Base-by-base conservation (phyloP, 2,329 filamentous ascomycete genomes). In the Botrytis fragariae region DNA sequence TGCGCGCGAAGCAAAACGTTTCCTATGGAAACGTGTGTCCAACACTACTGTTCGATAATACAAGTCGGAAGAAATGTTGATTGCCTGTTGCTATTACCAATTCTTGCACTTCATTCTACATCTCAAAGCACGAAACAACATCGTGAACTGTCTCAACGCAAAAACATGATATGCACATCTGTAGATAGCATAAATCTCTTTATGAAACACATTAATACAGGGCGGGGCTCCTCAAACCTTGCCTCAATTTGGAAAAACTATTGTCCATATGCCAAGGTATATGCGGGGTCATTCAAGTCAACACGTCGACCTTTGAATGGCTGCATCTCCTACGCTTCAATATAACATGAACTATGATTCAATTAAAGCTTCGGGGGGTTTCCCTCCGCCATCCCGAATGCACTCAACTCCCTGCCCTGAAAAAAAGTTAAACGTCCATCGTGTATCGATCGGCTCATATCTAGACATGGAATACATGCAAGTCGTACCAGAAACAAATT, bases 361-460 rank as follows among this genome's bases (percentile, higher is more conserved):
- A n/a, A 61, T 12, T 12, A 22, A 60, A 45, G 51, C 51, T 45
- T 69, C 63, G 71, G 71, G 35, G n/a, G n/a, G 2, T 68, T 32
- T 69, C 57, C 65, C 45, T 69, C 71, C 71, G 71, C n/a, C 68
- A 29, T 70, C 25, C 71, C 51, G n/a, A 48, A 68, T 68, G 35
- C n/a, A 25, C 45, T 51, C 18, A 44, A 12, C 39, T 25, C 48
- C 54, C 39, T 35, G 60, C 22, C 25, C 32, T 51, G 14, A 9
- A 62, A 22, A 54, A 29, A 20, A 22, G n/a, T 45, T 35, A 10
- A 39, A 37, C 29, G 29, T 54, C 45, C 45, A 25, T 44, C 35
- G 12, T 57, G 35, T 64, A 54, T 54, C 35, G 25, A 10, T 42
- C 25, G 35, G 45, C 48, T 48, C 10, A 60, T 65, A 39, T 72